A percentile compares a stretch with the other conserved stretches of the same genome.
Evolutionary conservation across 2,329 filamentous ascomycete species (phyloP).

Genomic region (Hypoxylon sp.): DNA sequence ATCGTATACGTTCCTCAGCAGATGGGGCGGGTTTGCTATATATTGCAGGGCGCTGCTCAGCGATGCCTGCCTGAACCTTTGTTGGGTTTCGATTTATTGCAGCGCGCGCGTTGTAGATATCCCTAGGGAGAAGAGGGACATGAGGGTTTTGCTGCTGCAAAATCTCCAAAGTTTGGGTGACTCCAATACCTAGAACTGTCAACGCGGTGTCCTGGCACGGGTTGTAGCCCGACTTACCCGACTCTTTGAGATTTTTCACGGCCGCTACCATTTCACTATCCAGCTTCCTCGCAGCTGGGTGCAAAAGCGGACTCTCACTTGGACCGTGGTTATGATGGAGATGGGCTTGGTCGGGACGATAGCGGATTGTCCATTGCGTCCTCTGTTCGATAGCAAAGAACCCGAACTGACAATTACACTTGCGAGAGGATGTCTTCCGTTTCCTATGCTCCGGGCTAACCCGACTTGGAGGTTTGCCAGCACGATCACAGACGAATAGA

Average conservation of each 20-base stretch:
- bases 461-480: constrained; percentile 71
- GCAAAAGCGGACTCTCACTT: constrained; percentile 74
- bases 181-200: constrained; percentile 67
- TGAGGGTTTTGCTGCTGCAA: constrained; percentile 73
- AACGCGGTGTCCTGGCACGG: constrained; percentile 47
- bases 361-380: constrained; percentile 75
- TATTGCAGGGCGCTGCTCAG: constrained; percentile 72
- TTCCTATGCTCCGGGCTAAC: constrained; percentile 75
- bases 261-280: constrained; percentile 77
- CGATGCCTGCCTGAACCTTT: constrained; percentile 70
- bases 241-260: constrained; percentile 74
- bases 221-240: constrained; percentile 62
- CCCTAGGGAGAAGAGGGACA: constrained; percentile 71
- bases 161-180: constrained; percentile 75
- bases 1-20: constrained; percentile 72
- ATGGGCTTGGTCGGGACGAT: constrained; percentile 70
- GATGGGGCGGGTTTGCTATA: constrained; percentile 75
- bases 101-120: constrained; percentile 76
- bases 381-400: constrained; percentile 77
- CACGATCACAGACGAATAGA: constrained; percentile 74
- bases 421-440: constrained; percentile 75
- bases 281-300: constrained; percentile 73
- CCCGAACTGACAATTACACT: constrained; percentile 77
- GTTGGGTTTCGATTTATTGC: constrained; percentile 75
- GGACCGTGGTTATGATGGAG: constrained; percentile 74